Percentiles rank a stretch among this genome's conserved stretches.
phyloP scores from a whole-genome alignment of 345 rosid species.

The Cardamine resedifolia region DNA sequence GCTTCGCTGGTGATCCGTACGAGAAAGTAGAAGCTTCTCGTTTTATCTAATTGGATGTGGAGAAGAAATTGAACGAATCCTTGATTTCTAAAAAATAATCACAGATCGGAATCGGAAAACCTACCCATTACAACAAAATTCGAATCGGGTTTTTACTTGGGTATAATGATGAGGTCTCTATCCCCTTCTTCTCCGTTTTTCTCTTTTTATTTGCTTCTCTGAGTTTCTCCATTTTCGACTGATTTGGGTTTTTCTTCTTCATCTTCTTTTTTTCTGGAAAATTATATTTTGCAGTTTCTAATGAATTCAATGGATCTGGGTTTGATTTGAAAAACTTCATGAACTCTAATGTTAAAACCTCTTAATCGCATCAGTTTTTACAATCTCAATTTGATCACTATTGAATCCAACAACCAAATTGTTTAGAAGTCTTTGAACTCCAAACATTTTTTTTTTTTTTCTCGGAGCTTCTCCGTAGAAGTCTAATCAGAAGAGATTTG shows the following conservation, averaged over 20 bases:
- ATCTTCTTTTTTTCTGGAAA: background rate
- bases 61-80: conserved; percentile 15
- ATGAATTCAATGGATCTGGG: conserved; percentile 29
- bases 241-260: background rate
- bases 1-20: conserved; percentile 7
- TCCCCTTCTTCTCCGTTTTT: conserved; percentile 21
- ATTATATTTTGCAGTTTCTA: background rate
- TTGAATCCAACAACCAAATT: conserved; percentile 2
- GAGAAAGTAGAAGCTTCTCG: conserved; percentile 19
- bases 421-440: background rate
- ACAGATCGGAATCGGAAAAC: conserved; percentile 29
- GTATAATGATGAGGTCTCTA: conserved; percentile 45
- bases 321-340: conserved; percentile 22
- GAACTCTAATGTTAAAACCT: conserved; percentile 14
- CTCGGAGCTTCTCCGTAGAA: conserved; percentile 5
- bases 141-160: conserved; percentile 26
- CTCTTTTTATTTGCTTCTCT: background rate
- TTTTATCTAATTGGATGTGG: background rate
- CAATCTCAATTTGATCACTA: conserved; percentile 3
- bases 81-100: conserved; percentile 4
- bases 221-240: background rate
- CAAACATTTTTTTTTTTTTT: background rate
- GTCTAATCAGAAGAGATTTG: background rate
- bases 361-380: background rate
- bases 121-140: conserved; percentile 19